Conservation (phyloP, 345 rosid genomes). For the Xanthoceras sorbifolium region DNA sequence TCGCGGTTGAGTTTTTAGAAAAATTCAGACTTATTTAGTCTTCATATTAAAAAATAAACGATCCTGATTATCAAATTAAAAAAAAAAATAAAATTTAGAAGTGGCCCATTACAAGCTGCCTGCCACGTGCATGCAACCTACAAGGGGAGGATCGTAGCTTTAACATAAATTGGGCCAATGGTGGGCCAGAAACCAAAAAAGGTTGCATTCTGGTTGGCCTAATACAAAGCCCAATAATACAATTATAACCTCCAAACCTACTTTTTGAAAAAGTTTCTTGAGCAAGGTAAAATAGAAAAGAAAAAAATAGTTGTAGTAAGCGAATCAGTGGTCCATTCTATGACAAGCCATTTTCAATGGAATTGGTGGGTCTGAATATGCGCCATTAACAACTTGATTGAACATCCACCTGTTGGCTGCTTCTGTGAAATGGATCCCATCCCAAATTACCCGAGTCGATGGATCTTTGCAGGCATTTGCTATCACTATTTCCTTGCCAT, state of each 20-base stretch:
- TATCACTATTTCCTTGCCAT: slow-evolving; percentile 48
- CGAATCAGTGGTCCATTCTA: slow-evolving; percentile 19
- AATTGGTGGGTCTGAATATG: slow-evolving; percentile 55
- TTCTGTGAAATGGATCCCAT: slow-evolving; percentile 71
- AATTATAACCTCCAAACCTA: background rate
- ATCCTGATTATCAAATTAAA: too few species aligned
- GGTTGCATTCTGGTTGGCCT: background rate
- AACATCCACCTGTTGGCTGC: slow-evolving; percentile 67
- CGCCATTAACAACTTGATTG: slow-evolving; percentile 41
- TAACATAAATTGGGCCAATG: slow-evolving; percentile 8
- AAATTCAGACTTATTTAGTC: too few species aligned
- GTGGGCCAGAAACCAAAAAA: slow-evolving; percentile 18
- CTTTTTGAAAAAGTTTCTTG: slow-evolving; percentile 18
- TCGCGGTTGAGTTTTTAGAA: too few species aligned
- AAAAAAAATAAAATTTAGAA: background rate
- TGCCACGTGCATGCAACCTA: slow-evolving; percentile 5
- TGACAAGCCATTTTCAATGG: slow-evolving; percentile 49
- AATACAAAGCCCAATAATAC: slow-evolving; percentile 12
- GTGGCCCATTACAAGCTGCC: slow-evolving; percentile 1
- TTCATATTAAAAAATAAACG: too few species aligned
- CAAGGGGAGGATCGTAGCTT: background rate
- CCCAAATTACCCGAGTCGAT: slow-evolving; percentile 55
- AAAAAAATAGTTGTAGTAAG: background rate
- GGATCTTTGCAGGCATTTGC: slow-evolving; percentile 60
- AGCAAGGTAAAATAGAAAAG: background rate